Base-by-base conservation (phyloP, 345 rosid species). In the Turnera subulata region DNA sequence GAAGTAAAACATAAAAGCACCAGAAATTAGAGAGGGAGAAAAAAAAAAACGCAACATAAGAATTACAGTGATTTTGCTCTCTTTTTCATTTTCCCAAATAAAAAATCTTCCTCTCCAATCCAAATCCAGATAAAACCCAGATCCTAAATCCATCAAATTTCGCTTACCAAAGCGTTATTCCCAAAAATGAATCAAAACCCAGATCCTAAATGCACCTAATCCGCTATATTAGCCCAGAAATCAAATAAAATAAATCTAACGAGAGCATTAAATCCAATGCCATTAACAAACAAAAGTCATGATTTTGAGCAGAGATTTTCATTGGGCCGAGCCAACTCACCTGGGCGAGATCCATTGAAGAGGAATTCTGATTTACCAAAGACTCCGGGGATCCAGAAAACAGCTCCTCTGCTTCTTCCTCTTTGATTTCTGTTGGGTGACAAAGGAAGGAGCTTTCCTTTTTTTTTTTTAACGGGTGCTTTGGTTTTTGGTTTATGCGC, bases 321-420 rank as follows among this genome's bases (percentile, higher is more conserved):
- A 18, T 19, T 13, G 25, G 38, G 6, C 15, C 35, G 56, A 56
- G 17, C 52, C 55, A 52, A 68, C 68, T 64, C 72, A 75, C 80
- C 76, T 69, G 78, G 59, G 38, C 75, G 51, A 68, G 80, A 72
- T 72, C 80, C 83, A 79, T 75, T 39, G 24, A 11, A 21, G 51
- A 15, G n/a, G n/a, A 4, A 43, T 11, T 17, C 9, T 18, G 47
- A 50, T 7, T 40, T 26, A 22, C 6, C 29, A 21, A 38, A 14
- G 0, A 24, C 25, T 17, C 54, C 20, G n/a, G 16, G 21, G 0
- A 11, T 6, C 45, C 6, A 37, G 13, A 17, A 11, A 2, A 22
- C 16, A 2, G 20, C 9, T 52, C 25, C 26, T 38, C 38, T 59
- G 20, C 23, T 29, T 50, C 19, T 26, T 24, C 23, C 16, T 12